phyloP scores from a whole-genome alignment of 768 basidiomycete genomes.

The Neoboletus brunneissimus region DNA sequence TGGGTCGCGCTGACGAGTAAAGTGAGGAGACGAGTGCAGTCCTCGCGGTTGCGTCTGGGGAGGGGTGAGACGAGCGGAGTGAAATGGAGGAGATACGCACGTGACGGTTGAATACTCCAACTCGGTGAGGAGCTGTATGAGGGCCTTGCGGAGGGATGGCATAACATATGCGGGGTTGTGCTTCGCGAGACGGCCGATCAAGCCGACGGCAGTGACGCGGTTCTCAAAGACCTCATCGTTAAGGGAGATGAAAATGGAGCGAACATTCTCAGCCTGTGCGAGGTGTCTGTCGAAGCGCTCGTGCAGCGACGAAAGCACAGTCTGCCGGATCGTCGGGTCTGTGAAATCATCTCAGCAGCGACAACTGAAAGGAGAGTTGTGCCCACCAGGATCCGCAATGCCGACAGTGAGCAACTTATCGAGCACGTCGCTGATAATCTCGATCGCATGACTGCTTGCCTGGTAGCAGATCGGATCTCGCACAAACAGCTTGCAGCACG shows the following conservation, averaged over 20 bases:
- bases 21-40: conserved; percentile 87
- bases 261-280: conserved; percentile 97
- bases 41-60: conserved; percentile 77
- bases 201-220: conserved; percentile 80
- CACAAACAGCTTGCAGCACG: conserved; percentile 89
- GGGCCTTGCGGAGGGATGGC: conserved; percentile 91
- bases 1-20: conserved; percentile 89
- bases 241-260: conserved; percentile 92
- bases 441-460: conserved; percentile 92
- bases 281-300: conserved; percentile 96
- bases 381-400: conserved; percentile 89
- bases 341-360: not conserved
- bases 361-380: not conserved
- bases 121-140: conserved; percentile 95
- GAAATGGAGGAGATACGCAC: conserved; percentile 45
- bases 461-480: conserved; percentile 96
- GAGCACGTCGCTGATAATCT: conserved; percentile 96
- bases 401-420: conserved; percentile 94
- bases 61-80: not conserved
- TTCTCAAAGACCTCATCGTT: conserved; percentile 97
- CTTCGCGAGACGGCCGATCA: conserved; percentile 90
- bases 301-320: conserved; percentile 83
- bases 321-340: conserved; percentile 79
- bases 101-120: conserved; percentile 90
- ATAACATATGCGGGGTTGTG: conserved; percentile 99